Evolutionary conservation across 257 asterid genomes (phyloP).

Genomic region (Solanum sejunctum): DNA sequence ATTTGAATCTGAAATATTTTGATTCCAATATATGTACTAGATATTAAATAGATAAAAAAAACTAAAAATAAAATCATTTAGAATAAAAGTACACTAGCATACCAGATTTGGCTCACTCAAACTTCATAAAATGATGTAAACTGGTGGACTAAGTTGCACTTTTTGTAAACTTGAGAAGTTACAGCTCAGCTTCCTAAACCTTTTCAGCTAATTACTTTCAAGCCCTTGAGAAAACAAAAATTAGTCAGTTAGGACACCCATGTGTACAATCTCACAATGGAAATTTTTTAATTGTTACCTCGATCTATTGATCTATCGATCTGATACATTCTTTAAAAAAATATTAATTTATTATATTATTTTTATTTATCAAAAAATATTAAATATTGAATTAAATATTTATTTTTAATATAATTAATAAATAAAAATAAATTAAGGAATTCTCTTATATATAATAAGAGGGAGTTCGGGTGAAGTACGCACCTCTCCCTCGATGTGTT

Average conservation of each 20-base stretch:
- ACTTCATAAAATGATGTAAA: not conserved
- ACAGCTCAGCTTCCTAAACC: not conserved
- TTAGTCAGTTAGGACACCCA: not conserved
- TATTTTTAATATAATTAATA: not conserved
- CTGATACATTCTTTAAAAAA: too few species aligned
- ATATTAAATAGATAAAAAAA: too few species aligned
- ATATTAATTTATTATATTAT: too few species aligned
- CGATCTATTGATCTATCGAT: too few species aligned
- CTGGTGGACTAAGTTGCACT: not conserved
- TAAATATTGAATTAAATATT: not conserved
- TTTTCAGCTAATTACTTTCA: not conserved
- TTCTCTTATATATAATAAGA: too few species aligned
- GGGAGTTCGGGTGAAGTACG: too few species aligned
- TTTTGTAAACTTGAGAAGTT: not conserved
- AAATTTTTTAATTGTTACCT: not conserved
- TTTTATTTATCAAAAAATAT: too few species aligned
- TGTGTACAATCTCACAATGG: not conserved
- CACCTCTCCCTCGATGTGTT: too few species aligned
- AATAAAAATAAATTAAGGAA: not conserved
- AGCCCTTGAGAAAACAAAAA: not conserved
- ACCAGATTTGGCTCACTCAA: not conserved
- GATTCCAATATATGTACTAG: too few species aligned
- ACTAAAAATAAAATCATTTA: too few species aligned
- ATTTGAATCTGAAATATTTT: too few species aligned
- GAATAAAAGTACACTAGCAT: not conserved